Evolutionary conservation across 306 rosid genomes (phyloP).

Genomic region (Hippophae gyantsensis): DNA sequence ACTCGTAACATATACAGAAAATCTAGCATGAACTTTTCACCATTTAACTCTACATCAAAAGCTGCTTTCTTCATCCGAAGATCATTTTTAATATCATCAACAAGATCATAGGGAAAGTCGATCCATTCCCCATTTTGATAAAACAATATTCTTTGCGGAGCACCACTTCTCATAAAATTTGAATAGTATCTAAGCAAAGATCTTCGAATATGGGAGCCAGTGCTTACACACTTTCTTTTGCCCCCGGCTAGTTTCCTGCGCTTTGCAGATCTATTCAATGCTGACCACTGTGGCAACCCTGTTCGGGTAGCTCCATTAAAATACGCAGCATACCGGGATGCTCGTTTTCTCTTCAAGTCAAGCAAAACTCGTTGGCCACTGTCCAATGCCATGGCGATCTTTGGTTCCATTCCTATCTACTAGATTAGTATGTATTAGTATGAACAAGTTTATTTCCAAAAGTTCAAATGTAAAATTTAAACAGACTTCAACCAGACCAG

Average conservation of each 20-base stretch:
- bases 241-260: slow-evolving; percentile 35
- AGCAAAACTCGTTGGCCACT: slow-evolving; percentile 23
- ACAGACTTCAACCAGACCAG: slow-evolving; percentile 26
- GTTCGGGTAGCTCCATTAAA: slow-evolving; percentile 29
- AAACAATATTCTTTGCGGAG: slow-evolving; percentile 68
- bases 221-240: slow-evolving; percentile 19
- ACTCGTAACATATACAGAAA: slow-evolving; percentile 71
- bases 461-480: slow-evolving; percentile 24
- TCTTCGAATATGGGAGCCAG: slow-evolving; percentile 23
- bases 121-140: slow-evolving; percentile 60
- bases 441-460: slow-evolving; percentile 38
- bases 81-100: slow-evolving; percentile 52
- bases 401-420: slow-evolving; percentile 52
- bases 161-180: slow-evolving; percentile 56
- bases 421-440: slow-evolving; percentile 46
- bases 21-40: slow-evolving; percentile 46
- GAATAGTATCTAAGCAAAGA: slow-evolving; percentile 41
- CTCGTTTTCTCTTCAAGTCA: slow-evolving; percentile 48
- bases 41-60: slow-evolving; percentile 54
- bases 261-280: slow-evolving; percentile 28
- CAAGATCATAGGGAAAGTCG: slow-evolving; percentile 50
- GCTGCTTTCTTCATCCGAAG: slow-evolving; percentile 53
- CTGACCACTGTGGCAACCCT: slow-evolving; percentile 22
- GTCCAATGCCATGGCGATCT: slow-evolving; percentile 58
- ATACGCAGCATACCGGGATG: slow-evolving; percentile 27